Evolutionary conservation across 257 asterid species (phyloP), one percentile per base, ranked within the genome.

Genomic region (Vinca minor): DNA sequence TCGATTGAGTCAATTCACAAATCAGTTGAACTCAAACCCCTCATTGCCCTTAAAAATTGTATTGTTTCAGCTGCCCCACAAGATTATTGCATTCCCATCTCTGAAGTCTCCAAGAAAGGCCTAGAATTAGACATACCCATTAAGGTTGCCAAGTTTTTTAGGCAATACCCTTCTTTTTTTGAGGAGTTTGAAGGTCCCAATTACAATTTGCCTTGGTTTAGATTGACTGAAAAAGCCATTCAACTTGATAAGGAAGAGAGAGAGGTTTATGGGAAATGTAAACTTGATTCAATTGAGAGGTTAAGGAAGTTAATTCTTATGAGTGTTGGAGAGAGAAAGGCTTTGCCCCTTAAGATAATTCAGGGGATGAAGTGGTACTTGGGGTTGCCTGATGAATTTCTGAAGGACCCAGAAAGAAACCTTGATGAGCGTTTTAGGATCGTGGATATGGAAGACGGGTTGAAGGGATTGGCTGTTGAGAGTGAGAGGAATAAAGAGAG

Each of bases 121-220:
- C 52, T 45, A 0, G 75, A 79, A 42, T 72, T 91, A 39, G 95
- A 81, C 39, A 64, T 86, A 76, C 79, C 58, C 62, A 76, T 77
- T 60, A 88, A 73, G 76, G 96, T 91, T 29, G 77, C 85, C 47
- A 79, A 85, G 72, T 91, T 83, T 85, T 71, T 91, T 82, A 81
- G 96, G 64, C 74, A 64, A 70, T 84, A 88, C 65, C 98, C 98
- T 31, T 86, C 98, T 26, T 76, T 86, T 67, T 88, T 91, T 17
- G 95, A 91, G 85, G 98, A 91, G 83, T 88, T 86, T 26, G 65
- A 59, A 59, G 96, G 95, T 25, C 94, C 95, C 14, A 71, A 79
- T 0, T 75, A 85, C 50, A 73, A 84, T 69, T 50, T 91, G 57
- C 97, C 97, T 28, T 91, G 97, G 95, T 91, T 91, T 76, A 85